Percentiles rank a stretch among this genome's conserved stretches.
Evolutionary conservation across 345 rosid genomes (phyloP).

Genomic region (Punica granatum): DNA sequence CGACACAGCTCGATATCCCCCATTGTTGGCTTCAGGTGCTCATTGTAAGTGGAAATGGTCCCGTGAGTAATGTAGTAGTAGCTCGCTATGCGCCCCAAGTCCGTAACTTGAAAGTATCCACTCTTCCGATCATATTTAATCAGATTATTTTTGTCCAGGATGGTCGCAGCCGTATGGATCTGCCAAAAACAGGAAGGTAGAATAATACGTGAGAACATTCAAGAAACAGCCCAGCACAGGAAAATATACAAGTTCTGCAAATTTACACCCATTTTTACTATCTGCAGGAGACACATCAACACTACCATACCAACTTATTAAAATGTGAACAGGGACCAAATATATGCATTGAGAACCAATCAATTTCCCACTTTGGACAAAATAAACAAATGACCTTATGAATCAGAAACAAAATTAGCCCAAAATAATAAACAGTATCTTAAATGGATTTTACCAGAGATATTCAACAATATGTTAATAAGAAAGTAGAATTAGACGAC

Average conservation of each 20-base stretch:
- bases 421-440: not conserved
- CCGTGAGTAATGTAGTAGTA: slow-evolving; percentile 89
- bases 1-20: slow-evolving; percentile 91
- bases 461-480: no score
- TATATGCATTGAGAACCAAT: not conserved
- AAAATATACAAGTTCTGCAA: not conserved
- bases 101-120: slow-evolving; percentile 97
- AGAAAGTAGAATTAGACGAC: no score
- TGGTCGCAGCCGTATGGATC: slow-evolving; percentile 87
- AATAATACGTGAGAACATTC: slow-evolving; percentile 2
- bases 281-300: not conserved
- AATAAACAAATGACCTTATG: not conserved
- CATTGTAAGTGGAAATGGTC: slow-evolving; percentile 84
- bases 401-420: not conserved
- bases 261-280: not conserved
- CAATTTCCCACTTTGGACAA: not conserved
- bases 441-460: no score
- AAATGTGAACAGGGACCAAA: not conserved
- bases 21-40: slow-evolving; percentile 95
- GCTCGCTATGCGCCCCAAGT: slow-evolving; percentile 98
- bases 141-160: slow-evolving; percentile 87
- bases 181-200: slow-evolving; percentile 21
- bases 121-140: slow-evolving; percentile 85
- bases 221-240: not conserved
- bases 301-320: not conserved